A percentile compares a stretch with the other conserved stretches of the same genome.
These are phyloP conservation scores for Kalaharituber pfeilii DNA, from an alignment of 2,329 filamentous ascomycete genomes.

Conservation along the genomic window DNA sequence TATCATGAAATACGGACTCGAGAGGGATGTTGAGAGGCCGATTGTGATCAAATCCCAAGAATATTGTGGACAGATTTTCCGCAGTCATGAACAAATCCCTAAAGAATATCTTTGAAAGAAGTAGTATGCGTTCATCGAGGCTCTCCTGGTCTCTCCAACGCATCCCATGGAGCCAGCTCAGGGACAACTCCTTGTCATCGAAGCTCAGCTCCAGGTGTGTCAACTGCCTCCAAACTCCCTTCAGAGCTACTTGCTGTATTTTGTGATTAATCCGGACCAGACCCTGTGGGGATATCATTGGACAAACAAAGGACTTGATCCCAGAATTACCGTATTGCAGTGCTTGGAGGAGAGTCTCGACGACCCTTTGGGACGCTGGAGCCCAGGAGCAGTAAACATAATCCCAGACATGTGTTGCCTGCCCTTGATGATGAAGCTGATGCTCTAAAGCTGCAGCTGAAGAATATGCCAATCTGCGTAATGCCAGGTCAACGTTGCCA, in stretches of 20 bases:
- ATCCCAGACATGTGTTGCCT: conserved; percentile 30
- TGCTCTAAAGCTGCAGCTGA: conserved; percentile 1
- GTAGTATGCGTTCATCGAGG: conserved; percentile 39
- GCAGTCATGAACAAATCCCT: conserved; percentile 41
- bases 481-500: conserved; percentile 39
- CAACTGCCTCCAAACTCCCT: conserved; percentile 38
- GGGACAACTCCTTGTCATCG: conserved; percentile 32
- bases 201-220: conserved; percentile 48
- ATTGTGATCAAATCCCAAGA: conserved; percentile 45
- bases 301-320: conserved; percentile 4
- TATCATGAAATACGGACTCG: conserved; percentile 44
- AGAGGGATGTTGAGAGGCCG: conserved; percentile 40
- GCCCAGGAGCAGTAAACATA: conserved; percentile 42
- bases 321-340: conserved; percentile 16
- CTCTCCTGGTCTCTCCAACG: conserved; percentile 10
- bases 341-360: conserved; percentile 37
- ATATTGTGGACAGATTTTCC: conserved; percentile 43
- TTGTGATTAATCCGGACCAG: conserved; percentile 11
- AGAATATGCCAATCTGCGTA: conserved; percentile 20
- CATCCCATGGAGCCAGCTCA: conserved; percentile 27
- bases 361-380: conserved; percentile 43
- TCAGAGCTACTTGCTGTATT: conserved; percentile 34
- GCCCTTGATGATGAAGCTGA: conserved; percentile 32
- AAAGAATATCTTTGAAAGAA: conserved; percentile 39
- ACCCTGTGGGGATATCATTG: conserved; percentile 3